These are phyloP conservation scores for Perkinsus marinus DNA, from an alignment of 169 alveolate genomes.

Conservation along the genomic window DNA sequence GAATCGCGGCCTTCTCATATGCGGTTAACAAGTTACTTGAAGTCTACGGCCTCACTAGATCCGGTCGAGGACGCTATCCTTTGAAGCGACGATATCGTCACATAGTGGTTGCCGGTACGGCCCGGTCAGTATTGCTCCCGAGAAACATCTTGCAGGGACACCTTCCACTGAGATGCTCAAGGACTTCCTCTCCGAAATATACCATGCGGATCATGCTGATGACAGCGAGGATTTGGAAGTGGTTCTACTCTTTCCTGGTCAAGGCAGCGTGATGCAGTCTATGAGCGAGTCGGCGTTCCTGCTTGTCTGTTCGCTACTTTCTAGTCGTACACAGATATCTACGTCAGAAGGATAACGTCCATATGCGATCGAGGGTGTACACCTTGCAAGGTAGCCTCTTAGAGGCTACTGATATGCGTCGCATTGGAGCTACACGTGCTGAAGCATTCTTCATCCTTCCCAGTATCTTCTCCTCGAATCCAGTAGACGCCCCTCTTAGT, in stretches of 20 bases:
- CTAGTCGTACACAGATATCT: background rate
- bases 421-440: background rate
- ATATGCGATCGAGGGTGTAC: background rate
- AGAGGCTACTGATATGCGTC: background rate
- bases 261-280: background rate
- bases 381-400: background rate
- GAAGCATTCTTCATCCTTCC: background rate
- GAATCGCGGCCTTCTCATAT: background rate
- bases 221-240: background rate
- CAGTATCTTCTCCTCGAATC: background rate
- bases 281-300: background rate
- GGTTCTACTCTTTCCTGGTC: background rate
- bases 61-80: background rate
- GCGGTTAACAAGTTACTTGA: background rate
- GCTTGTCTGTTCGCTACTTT: background rate
- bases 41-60: background rate
- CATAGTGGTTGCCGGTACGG: background rate
- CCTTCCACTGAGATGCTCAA: background rate
- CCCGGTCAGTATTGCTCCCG: background rate
- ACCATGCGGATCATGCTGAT: background rate
- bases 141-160: background rate
- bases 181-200: background rate
- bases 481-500: background rate
- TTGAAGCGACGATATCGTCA: background rate
- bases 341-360: background rate